A percentile compares a stretch with the other conserved stretches of the same genome.
Conservation (phyloP, 1,284 basidiomycete species). For the Microbotryum intermedium region DNA sequence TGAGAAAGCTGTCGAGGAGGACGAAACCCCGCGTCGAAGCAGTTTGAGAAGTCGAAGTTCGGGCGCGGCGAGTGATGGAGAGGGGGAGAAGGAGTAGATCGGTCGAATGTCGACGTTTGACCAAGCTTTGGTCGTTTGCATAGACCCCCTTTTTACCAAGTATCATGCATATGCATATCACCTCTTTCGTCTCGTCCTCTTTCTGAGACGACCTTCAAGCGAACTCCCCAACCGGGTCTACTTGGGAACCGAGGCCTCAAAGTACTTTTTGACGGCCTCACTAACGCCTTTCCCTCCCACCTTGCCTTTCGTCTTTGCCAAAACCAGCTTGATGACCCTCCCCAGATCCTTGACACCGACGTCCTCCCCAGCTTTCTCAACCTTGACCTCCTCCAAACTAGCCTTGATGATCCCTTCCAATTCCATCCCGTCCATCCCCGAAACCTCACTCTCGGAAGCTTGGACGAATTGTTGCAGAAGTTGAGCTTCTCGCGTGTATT, state of each 20-base stretch:
- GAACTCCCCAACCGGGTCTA: no score
- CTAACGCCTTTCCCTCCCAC: conserved; percentile 21
- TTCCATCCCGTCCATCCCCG: background rate
- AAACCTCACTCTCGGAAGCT: conserved; percentile 1
- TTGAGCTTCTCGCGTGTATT: conserved; percentile 15
- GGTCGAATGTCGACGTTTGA: no score
- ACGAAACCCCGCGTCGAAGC: background rate
- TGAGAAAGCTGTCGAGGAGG: conserved; percentile 8
- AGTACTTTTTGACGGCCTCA: conserved; percentile 12
- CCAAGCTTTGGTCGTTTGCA: no score
- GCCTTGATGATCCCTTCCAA: conserved; percentile 10
- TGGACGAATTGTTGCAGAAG: conserved; percentile 14
- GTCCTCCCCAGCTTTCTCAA: background rate
- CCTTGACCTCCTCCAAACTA: background rate
- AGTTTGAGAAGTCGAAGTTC: no score
- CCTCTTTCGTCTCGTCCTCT: no score
- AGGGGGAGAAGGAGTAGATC: no score
- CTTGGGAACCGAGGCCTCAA: no score
- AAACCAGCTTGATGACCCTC: conserved; percentile 17
- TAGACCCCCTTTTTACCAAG: no score
- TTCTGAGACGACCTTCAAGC: no score
- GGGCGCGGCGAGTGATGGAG: no score
- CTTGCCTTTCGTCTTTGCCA: conserved; percentile 14
- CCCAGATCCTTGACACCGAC: conserved; percentile 4
- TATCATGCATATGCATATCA: no score